These are phyloP conservation scores for Aspergillus sp. DNA, from an alignment of 2,329 filamentous ascomycete genomes.

Conservation along the genomic window DNA sequence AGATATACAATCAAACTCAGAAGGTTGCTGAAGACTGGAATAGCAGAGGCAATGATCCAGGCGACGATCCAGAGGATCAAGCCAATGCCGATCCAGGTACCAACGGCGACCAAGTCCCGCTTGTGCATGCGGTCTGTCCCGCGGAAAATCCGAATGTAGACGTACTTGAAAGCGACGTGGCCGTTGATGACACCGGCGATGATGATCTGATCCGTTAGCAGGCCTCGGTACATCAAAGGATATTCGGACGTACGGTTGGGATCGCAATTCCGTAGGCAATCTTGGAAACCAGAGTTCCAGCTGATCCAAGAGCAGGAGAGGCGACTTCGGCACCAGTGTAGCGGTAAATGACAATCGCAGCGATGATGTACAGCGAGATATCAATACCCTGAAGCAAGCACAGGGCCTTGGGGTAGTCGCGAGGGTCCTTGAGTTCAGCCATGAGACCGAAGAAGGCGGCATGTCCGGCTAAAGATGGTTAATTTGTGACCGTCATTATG, in stretches of 20 bases:
- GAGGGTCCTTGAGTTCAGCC: constrained; percentile 56
- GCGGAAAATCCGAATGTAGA: constrained; percentile 58
- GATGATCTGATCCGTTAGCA: constrained; percentile 43
- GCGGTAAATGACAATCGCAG: constrained; percentile 61
- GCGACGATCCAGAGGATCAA: constrained; percentile 52
- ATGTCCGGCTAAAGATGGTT: constrained; percentile 50
- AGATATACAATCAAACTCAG: constrained; percentile 51
- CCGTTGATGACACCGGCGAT: constrained; percentile 66
- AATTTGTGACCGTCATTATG: constrained; percentile 26
- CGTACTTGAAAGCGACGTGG: constrained; percentile 59
- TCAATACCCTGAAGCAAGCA: constrained; percentile 54
- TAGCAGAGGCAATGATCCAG: constrained; percentile 62
- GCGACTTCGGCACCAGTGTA: constrained; percentile 56
- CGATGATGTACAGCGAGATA: constrained; percentile 57
- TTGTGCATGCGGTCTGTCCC: constrained; percentile 51
- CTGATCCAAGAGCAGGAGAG: constrained; percentile 61
- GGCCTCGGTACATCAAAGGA: not conserved
- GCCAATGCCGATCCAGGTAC: constrained; percentile 55
- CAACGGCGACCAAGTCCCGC: constrained; percentile 45
- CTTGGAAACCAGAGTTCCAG: constrained; percentile 51
- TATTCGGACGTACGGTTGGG: constrained; percentile 45
- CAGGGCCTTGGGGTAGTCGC: constrained; percentile 57
- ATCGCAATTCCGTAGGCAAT: constrained; percentile 62
- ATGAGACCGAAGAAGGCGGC: constrained; percentile 64
- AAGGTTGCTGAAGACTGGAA: constrained; percentile 62